A percentile compares a stretch with the other conserved stretches of the same genome.
phyloP scores from a whole-genome alignment of 2,329 filamentous ascomycete genomes.

The Proliferodiscus dingleyae region DNA sequence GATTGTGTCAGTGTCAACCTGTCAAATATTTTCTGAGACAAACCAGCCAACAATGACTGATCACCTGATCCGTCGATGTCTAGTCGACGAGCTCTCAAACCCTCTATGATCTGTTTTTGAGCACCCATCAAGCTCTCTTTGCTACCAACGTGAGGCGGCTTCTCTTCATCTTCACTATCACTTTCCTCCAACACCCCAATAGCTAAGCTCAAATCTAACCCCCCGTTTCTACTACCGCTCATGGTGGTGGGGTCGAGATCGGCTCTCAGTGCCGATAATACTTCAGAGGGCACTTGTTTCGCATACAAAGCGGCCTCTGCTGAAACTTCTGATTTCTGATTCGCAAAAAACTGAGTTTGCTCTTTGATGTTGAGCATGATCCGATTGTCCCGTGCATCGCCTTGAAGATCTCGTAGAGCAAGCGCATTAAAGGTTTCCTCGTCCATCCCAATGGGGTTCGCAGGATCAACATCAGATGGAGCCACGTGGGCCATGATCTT shows the following conservation, averaged over 20 bases:
- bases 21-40: conserved; percentile 51
- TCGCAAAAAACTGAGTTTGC: conserved; percentile 76
- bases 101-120: conserved; percentile 61
- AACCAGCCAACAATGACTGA: conserved; percentile 33
- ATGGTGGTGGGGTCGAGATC: conserved; percentile 51
- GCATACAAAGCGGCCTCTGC: conserved; percentile 49
- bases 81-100: conserved; percentile 56
- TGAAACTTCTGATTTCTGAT: conserved; percentile 39
- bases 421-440: conserved; percentile 72
- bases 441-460: conserved; percentile 61
- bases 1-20: conserved; percentile 74
- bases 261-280: conserved; percentile 58
- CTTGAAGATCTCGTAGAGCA: conserved; percentile 73
- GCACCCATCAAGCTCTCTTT: conserved; percentile 60
- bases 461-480: conserved; percentile 66
- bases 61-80: conserved; percentile 47
- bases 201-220: conserved; percentile 55
- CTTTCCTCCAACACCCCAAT: conserved; percentile 68
- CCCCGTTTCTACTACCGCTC: conserved; percentile 43
- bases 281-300: conserved; percentile 63
- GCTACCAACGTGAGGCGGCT: conserved; percentile 60
- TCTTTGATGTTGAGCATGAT: conserved; percentile 85
- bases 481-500: conserved; percentile 88
- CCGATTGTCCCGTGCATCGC: conserved; percentile 66
- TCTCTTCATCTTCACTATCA: conserved; percentile 61